Percentiles rank a stretch among this genome's conserved stretches.
phyloP scores from a whole-genome alignment of 352 stramenopile species.

The Blastocystis hominis region DNA sequence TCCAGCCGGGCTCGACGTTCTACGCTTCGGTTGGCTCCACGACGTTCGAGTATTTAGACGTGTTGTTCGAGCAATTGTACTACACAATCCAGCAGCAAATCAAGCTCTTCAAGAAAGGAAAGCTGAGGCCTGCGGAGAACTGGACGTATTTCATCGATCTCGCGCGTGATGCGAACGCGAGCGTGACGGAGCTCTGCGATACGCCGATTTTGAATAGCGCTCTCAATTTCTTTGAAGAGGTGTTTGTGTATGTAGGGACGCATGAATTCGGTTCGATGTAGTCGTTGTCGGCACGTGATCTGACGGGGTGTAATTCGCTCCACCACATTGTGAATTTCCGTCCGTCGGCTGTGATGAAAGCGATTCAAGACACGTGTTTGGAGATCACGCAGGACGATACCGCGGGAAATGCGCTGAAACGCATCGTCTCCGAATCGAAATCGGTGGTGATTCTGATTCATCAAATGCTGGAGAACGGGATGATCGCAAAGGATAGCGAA shows the following conservation, averaged over 20 bases:
- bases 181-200: background rate
- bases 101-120: background rate
- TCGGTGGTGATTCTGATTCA: background rate
- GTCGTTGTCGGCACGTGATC: background rate
- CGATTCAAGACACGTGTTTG: background rate
- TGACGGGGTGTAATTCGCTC: background rate
- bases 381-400: background rate
- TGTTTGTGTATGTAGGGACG: background rate
- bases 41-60: background rate
- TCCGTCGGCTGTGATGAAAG: background rate
- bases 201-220: background rate
- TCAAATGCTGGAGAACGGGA: background rate
- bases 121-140: too few relatives aligned
- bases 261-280: background rate
- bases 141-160: background rate
- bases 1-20: background rate
- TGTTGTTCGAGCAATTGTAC: background rate
- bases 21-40: too few relatives aligned
- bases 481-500: background rate
- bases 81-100: background rate
- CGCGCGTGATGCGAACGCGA: background rate
- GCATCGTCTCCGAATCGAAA: background rate
- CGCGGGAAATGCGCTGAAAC: background rate
- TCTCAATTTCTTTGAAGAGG: conserved; percentile 19
- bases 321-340: background rate